phyloP scores from a whole-genome alignment of 2,329 filamentous ascomycete species.

The Cytospora paraplurivora region DNA sequence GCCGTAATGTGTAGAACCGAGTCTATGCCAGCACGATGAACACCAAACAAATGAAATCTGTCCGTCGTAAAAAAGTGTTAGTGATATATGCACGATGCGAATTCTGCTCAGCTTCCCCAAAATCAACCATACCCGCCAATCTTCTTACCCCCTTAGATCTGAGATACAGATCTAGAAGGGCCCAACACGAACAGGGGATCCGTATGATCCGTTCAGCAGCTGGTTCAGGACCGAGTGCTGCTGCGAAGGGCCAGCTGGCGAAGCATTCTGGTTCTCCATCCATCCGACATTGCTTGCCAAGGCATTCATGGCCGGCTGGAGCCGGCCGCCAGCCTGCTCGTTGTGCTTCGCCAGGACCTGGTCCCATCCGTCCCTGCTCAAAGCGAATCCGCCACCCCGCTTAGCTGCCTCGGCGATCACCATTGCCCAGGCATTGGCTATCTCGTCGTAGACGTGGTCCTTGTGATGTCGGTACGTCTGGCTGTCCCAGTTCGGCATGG shows the following conservation, averaged over 20 bases:
- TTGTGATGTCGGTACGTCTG: conserved; percentile 90
- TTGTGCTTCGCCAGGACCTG: conserved; percentile 86
- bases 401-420: conserved; percentile 92
- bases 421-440: conserved; percentile 88
- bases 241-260: conserved; percentile 40
- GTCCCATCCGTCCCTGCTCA: conserved; percentile 93
- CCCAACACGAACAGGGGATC: conserved; percentile 63
- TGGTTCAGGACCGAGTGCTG: conserved; percentile 63
- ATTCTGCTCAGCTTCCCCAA: background rate
- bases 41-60: conserved; percentile 13
- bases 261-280: conserved; percentile 41
- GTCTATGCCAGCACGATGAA: conserved; percentile 27
- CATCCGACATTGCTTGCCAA: conserved; percentile 76
- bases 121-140: too few species aligned
- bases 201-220: conserved; percentile 62
- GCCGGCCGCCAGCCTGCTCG: conserved; percentile 77
- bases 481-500: conserved; percentile 87
- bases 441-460: conserved; percentile 93
- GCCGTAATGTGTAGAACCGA: conserved; percentile 26
- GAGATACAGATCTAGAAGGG: conserved; percentile 53
- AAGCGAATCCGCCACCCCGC: conserved; percentile 82
- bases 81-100: conserved; percentile 1
- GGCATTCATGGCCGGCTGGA: conserved; percentile 78
- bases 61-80: conserved; percentile 1
- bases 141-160: background rate